Evolutionary conservation across 768 basidiomycete genomes (phyloP), one percentile per base, ranked within the genome.

Genomic region (Suillus subluteus): DNA sequence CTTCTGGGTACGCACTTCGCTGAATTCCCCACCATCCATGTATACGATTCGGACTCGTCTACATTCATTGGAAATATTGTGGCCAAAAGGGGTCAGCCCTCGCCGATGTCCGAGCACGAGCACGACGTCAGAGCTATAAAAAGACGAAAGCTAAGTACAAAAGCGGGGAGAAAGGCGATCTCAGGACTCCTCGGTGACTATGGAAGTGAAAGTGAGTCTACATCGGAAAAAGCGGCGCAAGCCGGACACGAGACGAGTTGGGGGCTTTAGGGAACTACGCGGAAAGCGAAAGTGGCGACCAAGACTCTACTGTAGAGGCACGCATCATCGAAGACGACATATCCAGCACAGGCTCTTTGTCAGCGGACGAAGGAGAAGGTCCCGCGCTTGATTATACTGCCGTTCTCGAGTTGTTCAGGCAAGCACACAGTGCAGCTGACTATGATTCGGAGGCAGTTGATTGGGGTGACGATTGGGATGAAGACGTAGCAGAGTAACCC

Each of bases 11-110:
- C 86, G 52, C 80, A 86, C 37, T 95, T 95, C 75, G 84, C 91
- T 40, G 95, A 97, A 75, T 97, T 87, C 72, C 95, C 95, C 8
- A 89, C 88, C 1, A 87, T 97, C 55, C 90, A 95, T 64, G 76
- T 96, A 7, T 90, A 89, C 82, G 86, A 90, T 58, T 84, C 79
- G 30, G 80, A 74, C 23, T 78, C 88, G 38, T 76, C 76, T 4
- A 78, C 71, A 16, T 95, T 94, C 76, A 77, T 76, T 9, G 90
- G 87, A 8, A 80, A 80, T 11, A 71, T 93, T n/a, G 80, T 91
- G 18, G 85, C 90, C 65, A 81, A 82, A 52, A 74, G 82, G 58
- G 88, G 88, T 3, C 80, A 81, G 37, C 62, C 74, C 32, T 43
- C 73, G 35, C 68, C 30, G 18, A 13, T 58, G n/a, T 64, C 18